These are phyloP conservation scores for Plasmodium inui DNA, from an alignment of 169 alveolate species.

Conservation along the genomic window DNA sequence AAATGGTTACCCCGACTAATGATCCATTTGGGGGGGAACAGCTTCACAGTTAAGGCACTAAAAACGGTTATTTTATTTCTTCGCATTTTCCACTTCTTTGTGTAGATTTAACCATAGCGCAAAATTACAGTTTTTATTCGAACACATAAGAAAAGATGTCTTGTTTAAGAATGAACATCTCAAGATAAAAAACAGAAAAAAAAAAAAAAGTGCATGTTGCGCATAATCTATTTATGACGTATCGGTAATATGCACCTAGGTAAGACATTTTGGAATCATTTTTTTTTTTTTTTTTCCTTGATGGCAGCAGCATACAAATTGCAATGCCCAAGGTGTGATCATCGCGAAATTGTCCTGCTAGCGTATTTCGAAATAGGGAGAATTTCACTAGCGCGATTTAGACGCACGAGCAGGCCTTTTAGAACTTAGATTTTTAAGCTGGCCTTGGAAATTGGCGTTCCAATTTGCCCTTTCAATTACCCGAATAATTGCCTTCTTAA, in stretches of 20 bases:
- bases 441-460: neutral
- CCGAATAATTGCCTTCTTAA: neutral
- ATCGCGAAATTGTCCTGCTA: neutral
- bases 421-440: neutral
- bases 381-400: neutral
- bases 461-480: neutral
- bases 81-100: neutral
- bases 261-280: neutral
- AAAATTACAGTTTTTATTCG: neutral
- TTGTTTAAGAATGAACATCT: neutral
- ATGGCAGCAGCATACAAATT: neutral
- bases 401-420: neutral
- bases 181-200: constrained; percentile 5
- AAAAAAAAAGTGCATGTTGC: neutral
- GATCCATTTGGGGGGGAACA: neutral
- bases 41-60: neutral
- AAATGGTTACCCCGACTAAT: neutral
- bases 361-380: neutral
- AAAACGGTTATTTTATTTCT: neutral
- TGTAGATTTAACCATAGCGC: neutral
- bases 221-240: neutral
- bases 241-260: neutral
- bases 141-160: neutral
- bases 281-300: neutral
- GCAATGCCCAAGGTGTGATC: neutral